phyloP scores from a whole-genome alignment of 2,329 filamentous ascomycete species.

The Myriosclerotinia curreyana region DNA sequence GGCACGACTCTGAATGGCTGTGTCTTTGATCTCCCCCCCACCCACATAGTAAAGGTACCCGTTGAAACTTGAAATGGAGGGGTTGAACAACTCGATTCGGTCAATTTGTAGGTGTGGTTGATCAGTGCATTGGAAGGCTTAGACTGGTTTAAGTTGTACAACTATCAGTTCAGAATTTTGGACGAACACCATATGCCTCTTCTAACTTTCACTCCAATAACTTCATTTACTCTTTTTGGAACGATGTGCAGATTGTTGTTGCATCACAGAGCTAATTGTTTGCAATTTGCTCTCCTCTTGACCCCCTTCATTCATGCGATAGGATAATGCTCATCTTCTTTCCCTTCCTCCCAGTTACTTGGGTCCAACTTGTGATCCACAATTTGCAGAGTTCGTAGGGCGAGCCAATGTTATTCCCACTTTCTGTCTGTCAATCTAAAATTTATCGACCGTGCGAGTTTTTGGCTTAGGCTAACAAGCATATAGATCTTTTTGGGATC shows the following conservation, averaged over 20 bases:
- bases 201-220: background rate
- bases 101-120: conserved; percentile 16
- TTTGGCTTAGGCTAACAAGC: background rate
- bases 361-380: conserved; percentile 10
- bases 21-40: background rate
- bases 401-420: conserved; percentile 16
- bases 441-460: conserved; percentile 13
- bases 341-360: conserved; percentile 10
- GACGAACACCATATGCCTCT: background rate
- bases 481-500: conserved; percentile 7
- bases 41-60: conserved; percentile 9
- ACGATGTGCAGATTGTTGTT: conserved; percentile 2
- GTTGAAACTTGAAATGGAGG: background rate
- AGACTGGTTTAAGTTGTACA: conserved; percentile 1
- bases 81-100: background rate
- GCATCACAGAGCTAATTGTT: background rate
- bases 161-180: too few species aligned
- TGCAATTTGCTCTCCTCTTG: background rate
- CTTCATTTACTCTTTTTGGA: background rate
- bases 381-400: conserved; percentile 19
- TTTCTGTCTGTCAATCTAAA: conserved; percentile 14
- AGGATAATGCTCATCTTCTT: background rate
- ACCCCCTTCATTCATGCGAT: background rate
- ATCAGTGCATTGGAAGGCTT: conserved; percentile 21
- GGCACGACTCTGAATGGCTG: background rate